Evolutionary conservation across 2,329 filamentous ascomycete species (phyloP).

Genomic region (Cordyceps militaris): DNA sequence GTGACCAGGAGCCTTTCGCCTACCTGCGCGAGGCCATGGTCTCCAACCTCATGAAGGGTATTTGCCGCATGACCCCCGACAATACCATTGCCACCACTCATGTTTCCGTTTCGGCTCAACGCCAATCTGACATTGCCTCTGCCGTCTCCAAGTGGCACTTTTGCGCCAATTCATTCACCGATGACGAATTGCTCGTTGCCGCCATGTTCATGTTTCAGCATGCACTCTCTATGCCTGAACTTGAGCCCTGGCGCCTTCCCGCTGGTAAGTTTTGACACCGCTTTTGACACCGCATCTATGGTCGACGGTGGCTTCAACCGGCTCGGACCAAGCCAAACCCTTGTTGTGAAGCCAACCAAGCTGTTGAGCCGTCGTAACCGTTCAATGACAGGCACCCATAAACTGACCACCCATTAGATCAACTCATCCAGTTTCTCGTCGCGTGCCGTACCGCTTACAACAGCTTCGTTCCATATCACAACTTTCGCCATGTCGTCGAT

Average conservation of each 20-base stretch:
- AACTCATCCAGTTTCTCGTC: conserved; percentile 77
- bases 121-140: conserved; percentile 57
- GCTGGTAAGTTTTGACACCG: conserved; percentile 50
- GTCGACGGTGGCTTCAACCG: no score
- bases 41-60: conserved; percentile 79
- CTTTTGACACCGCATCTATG: not conserved
- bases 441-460: conserved; percentile 94
- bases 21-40: conserved; percentile 93
- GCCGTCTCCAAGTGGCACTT: conserved; percentile 79
- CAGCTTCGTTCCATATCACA: conserved; percentile 92
- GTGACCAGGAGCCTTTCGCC: conserved; percentile 78
- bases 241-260: conserved; percentile 73
- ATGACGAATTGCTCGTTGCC: conserved; percentile 83
- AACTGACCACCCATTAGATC: conserved; percentile 50
- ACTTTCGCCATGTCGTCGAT: conserved; percentile 95
- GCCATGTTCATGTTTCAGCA: conserved; percentile 88
- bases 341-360: no score
- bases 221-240: conserved; percentile 71
- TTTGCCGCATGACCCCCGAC: conserved; percentile 64
- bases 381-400: not conserved
- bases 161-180: conserved; percentile 78
- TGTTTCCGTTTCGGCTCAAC: conserved; percentile 59
- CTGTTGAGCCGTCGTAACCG: not conserved
- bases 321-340: not conserved
- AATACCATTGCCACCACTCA: conserved; percentile 57